A percentile compares a stretch with the other conserved stretches of the same genome.
Conservation (phyloP, 2,329 filamentous ascomycete genomes). For the Fusarium papillatum region DNA sequence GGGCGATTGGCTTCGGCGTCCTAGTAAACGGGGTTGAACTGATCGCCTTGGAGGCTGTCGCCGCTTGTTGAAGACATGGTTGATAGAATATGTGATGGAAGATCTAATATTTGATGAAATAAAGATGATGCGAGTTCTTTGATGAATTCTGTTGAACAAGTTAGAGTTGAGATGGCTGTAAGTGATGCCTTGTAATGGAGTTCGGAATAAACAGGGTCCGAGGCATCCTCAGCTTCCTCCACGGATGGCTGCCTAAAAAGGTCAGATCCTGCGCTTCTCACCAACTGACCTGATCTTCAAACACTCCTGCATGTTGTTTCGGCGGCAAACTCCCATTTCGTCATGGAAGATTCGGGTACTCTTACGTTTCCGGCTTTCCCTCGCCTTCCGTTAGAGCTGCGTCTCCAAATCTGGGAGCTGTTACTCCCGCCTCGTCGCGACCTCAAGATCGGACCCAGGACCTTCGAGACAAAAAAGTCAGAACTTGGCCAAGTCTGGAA, state of each 20-base stretch:
- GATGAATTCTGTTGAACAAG: neutral
- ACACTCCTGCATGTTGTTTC: neutral
- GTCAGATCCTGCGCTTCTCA: neutral
- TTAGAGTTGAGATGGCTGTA: neutral
- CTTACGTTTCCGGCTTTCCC: too few relatives aligned
- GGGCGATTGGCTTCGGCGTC: neutral
- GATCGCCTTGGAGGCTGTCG: neutral
- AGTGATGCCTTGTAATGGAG: neutral
- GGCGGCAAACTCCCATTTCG: neutral
- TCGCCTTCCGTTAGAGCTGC: constrained; percentile 4
- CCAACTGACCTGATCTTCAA: neutral
- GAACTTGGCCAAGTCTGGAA: neutral
- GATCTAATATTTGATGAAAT: neutral
- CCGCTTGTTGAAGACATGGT: neutral
- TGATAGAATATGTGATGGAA: neutral
- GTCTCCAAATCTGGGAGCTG: constrained; percentile 13
- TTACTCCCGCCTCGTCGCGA: neutral
- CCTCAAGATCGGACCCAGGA: neutral
- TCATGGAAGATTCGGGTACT: neutral
- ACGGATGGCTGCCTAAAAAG: neutral
- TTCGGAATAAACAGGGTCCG: neutral
- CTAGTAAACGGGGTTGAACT: neutral
- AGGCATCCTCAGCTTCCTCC: neutral
- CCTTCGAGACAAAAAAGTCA: neutral
- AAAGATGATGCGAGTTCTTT: neutral